Conservation (phyloP, 1,284 basidiomycete genomes). For the Cryptococcus deneoformans region DNA sequence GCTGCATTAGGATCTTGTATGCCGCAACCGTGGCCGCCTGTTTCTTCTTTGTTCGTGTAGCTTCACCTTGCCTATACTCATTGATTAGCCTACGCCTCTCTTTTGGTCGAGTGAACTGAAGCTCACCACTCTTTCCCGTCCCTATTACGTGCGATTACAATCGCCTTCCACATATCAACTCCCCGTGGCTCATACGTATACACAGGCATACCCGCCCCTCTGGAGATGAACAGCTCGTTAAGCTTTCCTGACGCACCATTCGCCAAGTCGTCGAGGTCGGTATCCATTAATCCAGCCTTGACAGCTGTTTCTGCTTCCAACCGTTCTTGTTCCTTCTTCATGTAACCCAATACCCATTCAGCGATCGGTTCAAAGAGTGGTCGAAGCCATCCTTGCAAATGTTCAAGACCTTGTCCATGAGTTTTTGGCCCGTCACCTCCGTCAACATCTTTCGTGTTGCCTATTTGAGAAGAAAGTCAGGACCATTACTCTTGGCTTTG, state of each 20-base stretch:
- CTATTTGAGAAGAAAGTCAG: neutral
- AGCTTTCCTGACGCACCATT: conserved; percentile 21
- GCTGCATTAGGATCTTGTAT: conserved; percentile 26
- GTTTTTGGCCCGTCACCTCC: conserved; percentile 4
- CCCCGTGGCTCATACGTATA: conserved; percentile 7
- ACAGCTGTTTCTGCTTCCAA: neutral
- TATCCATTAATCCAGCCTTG: conserved; percentile 1
- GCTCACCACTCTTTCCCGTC: conserved; percentile 23
- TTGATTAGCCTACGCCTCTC: no score
- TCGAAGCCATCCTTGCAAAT: conserved; percentile 34
- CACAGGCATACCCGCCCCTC: conserved; percentile 16
- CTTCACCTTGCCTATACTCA: conserved; percentile 15
- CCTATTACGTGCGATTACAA: conserved; percentile 12
- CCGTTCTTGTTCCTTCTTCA: conserved; percentile 16
- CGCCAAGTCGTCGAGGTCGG: conserved; percentile 13
- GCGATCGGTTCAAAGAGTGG: conserved; percentile 36
- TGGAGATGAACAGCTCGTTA: conserved; percentile 23
- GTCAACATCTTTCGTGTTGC: neutral
- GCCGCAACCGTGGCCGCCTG: conserved; percentile 31
- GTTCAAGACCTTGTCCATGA: conserved; percentile 30
- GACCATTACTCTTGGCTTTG: neutral
- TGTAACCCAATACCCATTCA: conserved; percentile 17
- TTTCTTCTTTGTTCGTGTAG: conserved; percentile 30
- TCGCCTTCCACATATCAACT: conserved; percentile 15
- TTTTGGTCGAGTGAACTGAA: no score